A percentile compares a stretch with the other conserved stretches of the same genome.
These are phyloP conservation scores for Prosopis cineraria DNA, from an alignment of 306 rosid genomes.

Conservation along the genomic window DNA sequence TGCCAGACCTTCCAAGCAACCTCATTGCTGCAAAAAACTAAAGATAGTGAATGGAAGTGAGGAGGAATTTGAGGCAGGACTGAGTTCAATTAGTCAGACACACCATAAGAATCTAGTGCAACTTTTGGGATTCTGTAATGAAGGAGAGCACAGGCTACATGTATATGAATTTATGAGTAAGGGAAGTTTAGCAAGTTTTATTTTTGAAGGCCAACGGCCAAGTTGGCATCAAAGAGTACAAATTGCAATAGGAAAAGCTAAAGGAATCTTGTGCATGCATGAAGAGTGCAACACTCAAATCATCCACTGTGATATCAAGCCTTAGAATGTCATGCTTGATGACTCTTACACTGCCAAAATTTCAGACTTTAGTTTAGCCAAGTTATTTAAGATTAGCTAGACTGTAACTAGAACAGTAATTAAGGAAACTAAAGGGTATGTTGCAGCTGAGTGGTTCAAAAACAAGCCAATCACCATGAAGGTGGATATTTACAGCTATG, in stretches of 20 bases:
- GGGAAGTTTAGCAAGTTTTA: conserved; percentile 22
- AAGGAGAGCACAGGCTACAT: conserved; percentile 8
- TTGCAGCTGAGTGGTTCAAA: conserved; percentile 29
- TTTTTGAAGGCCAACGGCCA: conserved; percentile 13
- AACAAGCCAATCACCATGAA: conserved; percentile 12
- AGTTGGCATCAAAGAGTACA: conserved; percentile 24
- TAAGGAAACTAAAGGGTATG: conserved; percentile 32
- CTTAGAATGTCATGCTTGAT: background rate
- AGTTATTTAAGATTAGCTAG: conserved; percentile 16
- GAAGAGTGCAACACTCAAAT: conserved; percentile 28
- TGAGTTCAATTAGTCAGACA: conserved; percentile 16
- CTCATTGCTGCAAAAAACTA: conserved; percentile 24
- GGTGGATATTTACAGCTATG: conserved; percentile 31
- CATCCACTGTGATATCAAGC: conserved; percentile 32
- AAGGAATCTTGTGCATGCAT: conserved; percentile 22
- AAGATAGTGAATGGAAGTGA: background rate
- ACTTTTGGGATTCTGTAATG: conserved; percentile 24
- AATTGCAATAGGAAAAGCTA: conserved; percentile 18
- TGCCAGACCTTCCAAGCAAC: background rate
- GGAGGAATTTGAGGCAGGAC: conserved; percentile 12
- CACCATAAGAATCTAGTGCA: conserved; percentile 26
- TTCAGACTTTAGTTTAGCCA: conserved; percentile 27
- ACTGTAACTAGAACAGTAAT: conserved; percentile 5
- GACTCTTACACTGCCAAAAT: background rate
- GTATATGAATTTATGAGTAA: conserved; percentile 28